Evolutionary conservation across 164 flowering plant genomes (phyloP).

Genomic region (Magnolia changhungtana): DNA sequence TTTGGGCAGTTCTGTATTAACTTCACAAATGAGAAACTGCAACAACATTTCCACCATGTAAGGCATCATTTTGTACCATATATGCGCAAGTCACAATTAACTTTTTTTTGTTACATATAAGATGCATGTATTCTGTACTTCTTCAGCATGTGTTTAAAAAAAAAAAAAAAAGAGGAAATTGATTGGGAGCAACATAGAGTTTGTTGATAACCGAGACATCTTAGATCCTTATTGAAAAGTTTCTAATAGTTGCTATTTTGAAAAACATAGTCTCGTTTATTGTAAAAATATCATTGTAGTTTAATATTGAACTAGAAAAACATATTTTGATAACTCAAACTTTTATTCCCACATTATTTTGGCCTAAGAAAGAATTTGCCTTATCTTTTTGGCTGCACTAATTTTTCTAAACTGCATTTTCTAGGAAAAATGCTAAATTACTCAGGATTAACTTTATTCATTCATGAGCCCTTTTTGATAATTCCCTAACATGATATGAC

Average conservation of each 20-base stretch:
- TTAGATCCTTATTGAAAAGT: constrained; percentile 85
- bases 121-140: constrained; percentile 10
- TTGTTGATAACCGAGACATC: constrained; percentile 92
- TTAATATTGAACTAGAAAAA: too few species aligned
- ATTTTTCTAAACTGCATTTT: too few species aligned
- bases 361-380: too few species aligned
- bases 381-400: too few species aligned
- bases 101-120: background rate
- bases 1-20: constrained; percentile 93
- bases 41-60: constrained; percentile 98
- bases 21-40: constrained; percentile 39
- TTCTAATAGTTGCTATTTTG: background rate
- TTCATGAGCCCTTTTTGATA: too few species aligned
- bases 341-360: too few species aligned
- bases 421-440: too few species aligned
- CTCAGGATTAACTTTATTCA: too few species aligned
- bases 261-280: too few species aligned
- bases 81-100: constrained; percentile 4
- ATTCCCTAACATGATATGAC: too few species aligned
- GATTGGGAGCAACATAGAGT: constrained; percentile 92
- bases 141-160: constrained; percentile 88
- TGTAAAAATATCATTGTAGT: too few species aligned
- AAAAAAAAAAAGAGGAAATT: constrained; percentile 54
- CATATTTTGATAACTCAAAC: too few species aligned
- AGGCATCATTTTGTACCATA: constrained; percentile 10